A percentile compares a stretch with the other conserved stretches of the same genome.
These are phyloP conservation scores for Aspergillus hiratsukae DNA, from an alignment of 2,329 filamentous ascomycete genomes.

Conservation along the genomic window DNA sequence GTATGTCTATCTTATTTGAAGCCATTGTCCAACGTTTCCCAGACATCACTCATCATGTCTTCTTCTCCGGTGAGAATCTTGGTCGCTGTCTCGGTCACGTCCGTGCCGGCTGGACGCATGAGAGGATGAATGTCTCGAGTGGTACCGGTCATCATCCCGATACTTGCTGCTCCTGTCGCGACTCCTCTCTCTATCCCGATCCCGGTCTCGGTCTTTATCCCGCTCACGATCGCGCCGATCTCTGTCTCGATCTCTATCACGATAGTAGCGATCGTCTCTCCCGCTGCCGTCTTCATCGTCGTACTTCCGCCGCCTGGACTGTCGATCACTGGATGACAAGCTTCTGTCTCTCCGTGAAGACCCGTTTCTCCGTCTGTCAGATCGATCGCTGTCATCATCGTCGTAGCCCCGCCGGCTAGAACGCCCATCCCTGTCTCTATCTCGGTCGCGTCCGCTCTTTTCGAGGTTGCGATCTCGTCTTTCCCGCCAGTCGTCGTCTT, in stretches of 20 bases:
- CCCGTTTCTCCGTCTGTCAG: conserved; percentile 34
- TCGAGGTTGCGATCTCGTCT: conserved; percentile 42
- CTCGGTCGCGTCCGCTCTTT: conserved; percentile 33
- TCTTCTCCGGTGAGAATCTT: conserved; percentile 27
- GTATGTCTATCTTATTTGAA: background rate
- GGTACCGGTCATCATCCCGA: conserved; percentile 30
- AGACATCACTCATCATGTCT: conserved; percentile 22
- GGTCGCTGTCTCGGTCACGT: conserved; percentile 22
- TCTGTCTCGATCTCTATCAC: conserved; percentile 21
- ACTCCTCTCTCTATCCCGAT: conserved; percentile 25
- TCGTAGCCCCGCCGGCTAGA: conserved; percentile 30
- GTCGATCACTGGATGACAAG: conserved; percentile 30
- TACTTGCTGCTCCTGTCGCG: conserved; percentile 28
- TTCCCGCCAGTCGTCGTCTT: conserved; percentile 42
- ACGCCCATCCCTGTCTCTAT: conserved; percentile 20
- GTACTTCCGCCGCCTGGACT: conserved; percentile 34
- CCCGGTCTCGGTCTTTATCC: conserved; percentile 19
- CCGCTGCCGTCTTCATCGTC: conserved; percentile 34
- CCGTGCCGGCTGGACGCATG: conserved; percentile 24
- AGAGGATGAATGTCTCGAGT: conserved; percentile 30
- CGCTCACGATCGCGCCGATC: conserved; percentile 24
- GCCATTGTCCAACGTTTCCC: background rate
- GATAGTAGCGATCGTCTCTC: conserved; percentile 32
- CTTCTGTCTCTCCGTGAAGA: conserved; percentile 37
- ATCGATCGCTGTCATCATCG: conserved; percentile 28